phyloP scores from a whole-genome alignment of 164 flowering plant genomes.

The Magnolia kwangsiensis region DNA sequence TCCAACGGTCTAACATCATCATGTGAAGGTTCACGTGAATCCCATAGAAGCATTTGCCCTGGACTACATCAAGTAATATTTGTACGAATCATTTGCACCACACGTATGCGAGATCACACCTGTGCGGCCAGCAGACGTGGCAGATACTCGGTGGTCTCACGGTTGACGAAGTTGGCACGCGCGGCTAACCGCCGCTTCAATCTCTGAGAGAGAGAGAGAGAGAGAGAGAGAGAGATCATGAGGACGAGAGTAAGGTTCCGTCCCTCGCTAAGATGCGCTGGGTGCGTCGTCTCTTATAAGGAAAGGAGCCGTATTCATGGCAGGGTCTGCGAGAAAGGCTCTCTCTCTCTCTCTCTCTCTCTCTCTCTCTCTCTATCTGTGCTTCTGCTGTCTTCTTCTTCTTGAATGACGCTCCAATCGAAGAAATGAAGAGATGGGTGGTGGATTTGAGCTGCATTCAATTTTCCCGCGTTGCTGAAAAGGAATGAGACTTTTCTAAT shows the following conservation, averaged over 20 bases:
- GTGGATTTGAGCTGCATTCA: constrained; percentile 16
- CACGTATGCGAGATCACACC: too few species aligned
- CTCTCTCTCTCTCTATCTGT: not conserved
- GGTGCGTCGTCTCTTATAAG: not conserved
- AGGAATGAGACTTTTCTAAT: constrained; percentile 14
- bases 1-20: too few species aligned
- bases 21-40: too few species aligned
- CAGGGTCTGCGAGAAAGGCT: not conserved
- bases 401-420: constrained; percentile 17
- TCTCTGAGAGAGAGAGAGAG: not conserved
- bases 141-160: too few species aligned
- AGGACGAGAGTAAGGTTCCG: not conserved
- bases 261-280: not conserved
- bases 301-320: not conserved
- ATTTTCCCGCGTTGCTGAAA: constrained; percentile 20
- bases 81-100: too few species aligned
- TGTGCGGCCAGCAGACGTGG: too few species aligned
- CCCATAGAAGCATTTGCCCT: too few species aligned
- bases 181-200: too few species aligned
- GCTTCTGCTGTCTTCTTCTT: constrained; percentile 9
- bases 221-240: not conserved
- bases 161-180: too few species aligned
- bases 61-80: too few species aligned
- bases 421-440: constrained; percentile 14
- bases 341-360: constrained; percentile 2